Percentiles rank a stretch among this genome's conserved stretches.
Evolutionary conservation across 306 rosid species (phyloP).

Genomic region (Pyrus betulifolia): DNA sequence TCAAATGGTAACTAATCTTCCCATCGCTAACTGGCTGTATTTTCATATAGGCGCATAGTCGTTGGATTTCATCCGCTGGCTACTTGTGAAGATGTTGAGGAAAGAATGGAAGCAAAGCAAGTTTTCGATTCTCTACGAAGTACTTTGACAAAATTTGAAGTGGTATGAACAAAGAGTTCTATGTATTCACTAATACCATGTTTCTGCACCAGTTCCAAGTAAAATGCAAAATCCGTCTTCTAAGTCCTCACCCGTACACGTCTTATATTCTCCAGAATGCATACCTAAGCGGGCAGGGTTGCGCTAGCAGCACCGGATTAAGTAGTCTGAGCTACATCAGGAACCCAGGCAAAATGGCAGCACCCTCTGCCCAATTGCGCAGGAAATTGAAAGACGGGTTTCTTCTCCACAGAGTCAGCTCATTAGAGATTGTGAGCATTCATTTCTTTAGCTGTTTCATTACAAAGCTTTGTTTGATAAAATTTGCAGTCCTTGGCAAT

Average conservation of each 20-base stretch:
- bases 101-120: constrained; percentile 17
- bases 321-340: constrained; percentile 34
- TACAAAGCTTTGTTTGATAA: not conserved
- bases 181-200: not conserved
- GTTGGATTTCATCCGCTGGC: constrained; percentile 43
- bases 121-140: constrained; percentile 19
- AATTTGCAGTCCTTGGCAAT: not conserved
- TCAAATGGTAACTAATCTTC: not conserved
- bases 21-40: constrained; percentile 5
- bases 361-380: not conserved
- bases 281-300: constrained; percentile 48
- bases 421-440: constrained; percentile 41
- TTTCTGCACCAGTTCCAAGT: not conserved
- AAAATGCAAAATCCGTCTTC: not conserved
- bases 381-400: constrained; percentile 40
- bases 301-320: constrained; percentile 12
- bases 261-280: constrained; percentile 31
- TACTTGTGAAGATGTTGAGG: constrained; percentile 26
- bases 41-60: constrained; percentile 33
- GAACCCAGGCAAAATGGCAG: constrained; percentile 21
- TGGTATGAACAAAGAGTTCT: constrained; percentile 27
- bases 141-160: constrained; percentile 31
- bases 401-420: constrained; percentile 50
- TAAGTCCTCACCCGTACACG: not conserved
- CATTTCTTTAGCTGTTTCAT: not conserved